Percentiles rank a stretch among this genome's conserved stretches.
phyloP scores from a whole-genome alignment of 2,329 filamentous ascomycete species.

The Knoxdaviesia capensis region DNA sequence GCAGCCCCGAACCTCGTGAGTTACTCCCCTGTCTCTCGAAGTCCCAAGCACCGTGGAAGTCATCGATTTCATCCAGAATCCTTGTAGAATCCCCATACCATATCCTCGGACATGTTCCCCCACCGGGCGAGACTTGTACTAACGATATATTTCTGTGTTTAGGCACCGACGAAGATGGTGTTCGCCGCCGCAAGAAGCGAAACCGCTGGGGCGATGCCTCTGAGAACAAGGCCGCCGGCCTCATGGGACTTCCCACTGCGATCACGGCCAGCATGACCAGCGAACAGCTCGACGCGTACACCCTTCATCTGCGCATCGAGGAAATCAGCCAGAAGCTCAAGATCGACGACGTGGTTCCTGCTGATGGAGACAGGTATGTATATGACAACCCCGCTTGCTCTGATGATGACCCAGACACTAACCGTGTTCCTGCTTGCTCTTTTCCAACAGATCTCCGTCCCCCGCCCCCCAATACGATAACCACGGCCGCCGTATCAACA shows the following conservation, averaged over 20 bases:
- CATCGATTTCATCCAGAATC: too few relatives aligned
- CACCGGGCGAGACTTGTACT: neutral
- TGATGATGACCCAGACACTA: neutral
- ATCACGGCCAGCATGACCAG: conserved; percentile 97
- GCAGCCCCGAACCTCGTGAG: conserved; percentile 69
- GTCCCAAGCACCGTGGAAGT: neutral
- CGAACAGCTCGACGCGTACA: conserved; percentile 95
- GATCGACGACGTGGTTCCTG: conserved; percentile 96
- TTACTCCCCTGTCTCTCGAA: conserved; percentile 6
- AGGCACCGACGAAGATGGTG: conserved; percentile 47
- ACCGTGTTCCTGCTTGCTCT: conserved; percentile 3
- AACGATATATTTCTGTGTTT: conserved; percentile 11
- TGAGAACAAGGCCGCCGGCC: conserved; percentile 94
- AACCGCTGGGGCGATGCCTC: conserved; percentile 96
- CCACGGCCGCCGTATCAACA: conserved; percentile 98
- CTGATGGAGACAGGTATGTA: conserved; percentile 80
- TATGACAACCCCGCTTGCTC: neutral
- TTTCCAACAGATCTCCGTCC: conserved; percentile 58
- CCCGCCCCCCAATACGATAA: conserved; percentile 97
- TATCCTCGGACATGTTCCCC: too few relatives aligned
- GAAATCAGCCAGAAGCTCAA: conserved; percentile 98
- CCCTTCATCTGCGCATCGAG: conserved; percentile 87
- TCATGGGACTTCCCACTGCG: conserved; percentile 92
- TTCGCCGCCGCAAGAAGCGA: conserved; percentile 86
- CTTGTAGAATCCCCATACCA: too few relatives aligned